Percentiles rank a stretch among this genome's conserved stretches.
phyloP scores from a whole-genome alignment of 2,329 filamentous ascomycete genomes.

The Aspergillus ibericus region DNA sequence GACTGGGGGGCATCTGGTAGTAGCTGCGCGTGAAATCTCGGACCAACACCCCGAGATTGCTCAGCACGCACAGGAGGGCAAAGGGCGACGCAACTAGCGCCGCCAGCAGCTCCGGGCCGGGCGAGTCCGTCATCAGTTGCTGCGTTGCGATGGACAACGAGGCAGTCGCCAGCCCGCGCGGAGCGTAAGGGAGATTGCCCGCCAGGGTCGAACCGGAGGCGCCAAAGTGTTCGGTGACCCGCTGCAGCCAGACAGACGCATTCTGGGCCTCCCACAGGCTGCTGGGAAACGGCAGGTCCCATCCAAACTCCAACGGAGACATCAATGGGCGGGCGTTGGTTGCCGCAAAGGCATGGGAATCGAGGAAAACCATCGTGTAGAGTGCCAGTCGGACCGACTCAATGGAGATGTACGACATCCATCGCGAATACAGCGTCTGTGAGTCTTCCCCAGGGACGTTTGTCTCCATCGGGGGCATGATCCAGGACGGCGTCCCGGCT shows the following conservation, averaged over 20 bases:
- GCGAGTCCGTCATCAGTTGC: conserved; percentile 32
- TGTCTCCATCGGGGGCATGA: conserved; percentile 13
- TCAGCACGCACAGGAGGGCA: neutral
- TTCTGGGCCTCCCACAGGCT: conserved; percentile 33
- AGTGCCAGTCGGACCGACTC: neutral
- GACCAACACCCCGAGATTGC: conserved; percentile 22
- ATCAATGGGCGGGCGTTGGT: conserved; percentile 32
- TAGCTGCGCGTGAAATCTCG: conserved; percentile 38
- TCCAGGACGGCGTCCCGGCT: neutral
- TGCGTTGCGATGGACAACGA: conserved; percentile 33
- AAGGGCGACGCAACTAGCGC: neutral
- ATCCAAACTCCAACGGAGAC: conserved; percentile 35
- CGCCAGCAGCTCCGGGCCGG: conserved; percentile 24
- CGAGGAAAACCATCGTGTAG: neutral
- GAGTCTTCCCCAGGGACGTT: too few species aligned
- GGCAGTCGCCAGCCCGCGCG: conserved; percentile 23
- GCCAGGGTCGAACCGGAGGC: neutral
- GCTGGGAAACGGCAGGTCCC: conserved; percentile 34
- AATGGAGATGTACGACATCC: neutral
- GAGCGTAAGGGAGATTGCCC: neutral
- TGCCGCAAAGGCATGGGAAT: conserved; percentile 29
- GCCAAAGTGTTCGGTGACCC: neutral
- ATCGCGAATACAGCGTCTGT: neutral
- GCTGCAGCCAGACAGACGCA: conserved; percentile 27
- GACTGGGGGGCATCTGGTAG: conserved; percentile 35